Base-by-base conservation (phyloP, 352 stramenopile genomes). In the Phytophthora hibernalis region DNA sequence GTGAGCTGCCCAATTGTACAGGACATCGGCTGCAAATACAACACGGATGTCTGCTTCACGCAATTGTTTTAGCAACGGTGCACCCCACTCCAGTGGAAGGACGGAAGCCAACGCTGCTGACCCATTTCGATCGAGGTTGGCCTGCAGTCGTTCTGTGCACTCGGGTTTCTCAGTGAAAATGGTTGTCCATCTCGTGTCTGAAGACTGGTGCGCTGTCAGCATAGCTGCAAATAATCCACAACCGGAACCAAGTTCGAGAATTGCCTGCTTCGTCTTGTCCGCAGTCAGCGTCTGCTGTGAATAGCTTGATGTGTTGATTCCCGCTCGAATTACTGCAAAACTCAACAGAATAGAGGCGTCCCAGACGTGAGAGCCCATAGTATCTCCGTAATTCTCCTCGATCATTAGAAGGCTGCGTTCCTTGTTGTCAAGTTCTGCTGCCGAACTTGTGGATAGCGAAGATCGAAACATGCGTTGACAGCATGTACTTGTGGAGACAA, bases 291-390 rank as follows among this genome's bases (percentile, higher is more conserved):
- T 16, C 1, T 55, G 40, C 10, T 45, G 3, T 43, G 16, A 15
- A 15, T 28, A 47, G 21, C 2, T 42, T 15, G 20, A 6, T 11
- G 16, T 15, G 5, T 2, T 16, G 5, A 49, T 56, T 3, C 64
- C 50, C 2, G 65, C 57, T 15, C 65, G 54, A 15, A 70, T 16
- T n/a, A 88, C 49, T 6, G 71, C 54, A 30, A 87, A 74, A 20
- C 72, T 71, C 13, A 92, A 66, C 40, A 82, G 66, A 28, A 92
- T 79, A 5, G 76, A 86, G 1, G 83, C 82, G 52, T 92, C 83
- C 83, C 83, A 92, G 16, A 90, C 58, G 48, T 91, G 80, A 1
- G 83, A 73, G 1, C 79, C 83, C 83, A 92, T 92, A 9, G 78
- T 61, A 22, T 87, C 72, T 11, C 83, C 83, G 35, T 92, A 90